Conservation (phyloP, 257 asterid genomes). For the Craterostigma plantagineum region DNA sequence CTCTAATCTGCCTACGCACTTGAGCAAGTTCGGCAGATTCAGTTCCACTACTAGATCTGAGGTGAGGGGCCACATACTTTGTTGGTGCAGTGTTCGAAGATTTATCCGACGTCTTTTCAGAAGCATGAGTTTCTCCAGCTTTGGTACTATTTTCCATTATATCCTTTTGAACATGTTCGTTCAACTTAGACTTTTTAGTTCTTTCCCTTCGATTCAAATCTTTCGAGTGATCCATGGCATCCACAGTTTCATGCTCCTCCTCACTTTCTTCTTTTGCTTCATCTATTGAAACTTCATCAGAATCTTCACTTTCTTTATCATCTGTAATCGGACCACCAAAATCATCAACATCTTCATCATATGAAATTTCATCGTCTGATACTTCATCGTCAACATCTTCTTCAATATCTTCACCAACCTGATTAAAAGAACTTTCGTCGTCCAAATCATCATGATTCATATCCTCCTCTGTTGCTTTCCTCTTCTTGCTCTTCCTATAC, state of each 20-base stretch:
- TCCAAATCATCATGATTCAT: conserved; percentile 12
- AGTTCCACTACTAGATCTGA: conserved; percentile 29
- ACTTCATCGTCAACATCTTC: conserved; percentile 11
- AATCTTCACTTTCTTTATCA: conserved; percentile 15
- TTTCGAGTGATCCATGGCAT: no score
- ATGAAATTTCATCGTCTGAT: no score
- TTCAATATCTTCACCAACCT: no score
- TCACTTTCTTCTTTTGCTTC: conserved; percentile 14
- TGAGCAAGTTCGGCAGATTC: conserved; percentile 62
- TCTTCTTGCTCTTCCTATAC: conserved; percentile 9
- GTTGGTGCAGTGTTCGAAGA: conserved; percentile 13
- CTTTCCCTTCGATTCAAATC: conserved; percentile 15
- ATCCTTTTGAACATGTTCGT: no score
- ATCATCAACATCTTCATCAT: conserved; percentile 1
- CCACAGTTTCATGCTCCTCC: conserved; percentile 18
- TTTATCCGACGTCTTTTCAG: conserved; percentile 11
- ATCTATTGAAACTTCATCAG: conserved; percentile 12
- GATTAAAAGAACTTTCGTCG: no score
- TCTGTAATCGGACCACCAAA: background rate
- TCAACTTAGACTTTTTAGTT: background rate
- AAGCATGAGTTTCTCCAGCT: conserved; percentile 1
- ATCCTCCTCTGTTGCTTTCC: conserved; percentile 12
- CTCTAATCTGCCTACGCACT: conserved; percentile 53
- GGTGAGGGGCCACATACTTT: conserved; percentile 61
- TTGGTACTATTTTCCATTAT: background rate